These are phyloP conservation scores for Strobilomyces echinocephalus DNA, from an alignment of 768 basidiomycete species.

Conservation along the genomic window DNA sequence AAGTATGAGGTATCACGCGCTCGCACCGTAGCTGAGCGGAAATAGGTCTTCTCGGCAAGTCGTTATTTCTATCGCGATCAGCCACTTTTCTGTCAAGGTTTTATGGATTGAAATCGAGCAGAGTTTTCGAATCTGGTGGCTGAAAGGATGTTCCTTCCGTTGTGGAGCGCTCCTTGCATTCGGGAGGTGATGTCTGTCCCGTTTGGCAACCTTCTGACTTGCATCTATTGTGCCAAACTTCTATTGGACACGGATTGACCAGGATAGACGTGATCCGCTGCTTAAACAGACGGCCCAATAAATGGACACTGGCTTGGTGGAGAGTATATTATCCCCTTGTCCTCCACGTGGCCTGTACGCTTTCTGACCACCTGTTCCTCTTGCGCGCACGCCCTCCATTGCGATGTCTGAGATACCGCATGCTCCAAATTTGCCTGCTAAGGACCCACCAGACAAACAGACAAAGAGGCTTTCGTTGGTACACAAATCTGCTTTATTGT, in stretches of 20 bases:
- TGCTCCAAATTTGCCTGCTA: neutral
- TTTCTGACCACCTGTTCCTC: neutral
- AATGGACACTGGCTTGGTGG: neutral
- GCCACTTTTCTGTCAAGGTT: neutral
- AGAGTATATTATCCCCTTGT: neutral
- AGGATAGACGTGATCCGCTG: neutral
- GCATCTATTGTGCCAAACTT: neutral
- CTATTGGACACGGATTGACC: neutral
- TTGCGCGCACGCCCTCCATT: neutral
- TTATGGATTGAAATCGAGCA: neutral
- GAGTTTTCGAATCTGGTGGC: neutral
- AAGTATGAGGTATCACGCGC: neutral
- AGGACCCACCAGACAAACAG: constrained; percentile 1
- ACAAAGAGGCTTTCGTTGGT: constrained; percentile 16
- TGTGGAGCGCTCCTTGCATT: neutral
- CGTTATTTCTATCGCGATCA: neutral
- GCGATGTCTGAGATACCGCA: constrained; percentile 11
- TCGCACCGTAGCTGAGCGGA: neutral
- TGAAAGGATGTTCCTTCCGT: neutral
- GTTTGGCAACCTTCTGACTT: neutral
- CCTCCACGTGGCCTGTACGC: neutral
- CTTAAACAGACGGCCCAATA: neutral
- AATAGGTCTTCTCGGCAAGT: neutral
- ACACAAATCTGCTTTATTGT: constrained; percentile 30
- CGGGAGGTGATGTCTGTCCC: neutral